Evolutionary conservation across 108 stramenopile genomes (phyloP), one percentile per base, ranked within the genome.

Genomic region (Skeletonema menzelii): DNA sequence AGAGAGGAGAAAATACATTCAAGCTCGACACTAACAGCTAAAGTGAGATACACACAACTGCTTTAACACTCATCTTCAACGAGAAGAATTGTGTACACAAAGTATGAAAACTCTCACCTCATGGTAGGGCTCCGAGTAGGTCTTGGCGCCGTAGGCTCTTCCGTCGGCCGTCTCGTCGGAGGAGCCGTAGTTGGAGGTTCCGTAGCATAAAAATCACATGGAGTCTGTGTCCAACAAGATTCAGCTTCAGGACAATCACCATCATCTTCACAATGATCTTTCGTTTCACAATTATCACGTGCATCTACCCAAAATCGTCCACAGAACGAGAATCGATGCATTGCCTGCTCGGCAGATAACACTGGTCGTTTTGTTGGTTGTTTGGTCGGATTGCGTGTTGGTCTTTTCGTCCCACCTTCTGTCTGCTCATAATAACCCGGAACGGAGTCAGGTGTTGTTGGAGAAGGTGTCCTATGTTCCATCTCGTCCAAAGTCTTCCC

Each of bases 281-380:
- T 80, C 8, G 79, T 80, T 22, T 80, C 79, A 22, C 79, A 80
- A 55, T 80, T 80, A 56, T 55, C 26, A 62, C 77, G 59, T 44
- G 67, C 70, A 57, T 78, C 70, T n/a, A 42, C 31, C 77, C 70
- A 71, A 38, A 53, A 69, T 27, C 27, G 30, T 0, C 79, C 79
- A 60, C 79, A 80, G 58, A 70, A 80, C 0, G 79, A 80, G 55
- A 69, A 55, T 44, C 79, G 32, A 68, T 80, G 79, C 79, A 80
- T 80, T 3, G 72, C 79, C 35, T 68, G 34, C 66, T 80, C 79
- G 4, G 79, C 79, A 7, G 62, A 67, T 7, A 80, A 53, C 4
- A 59, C 59, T 31, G 79, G 79, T 28, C 73, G 73, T 5, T 53
- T 62, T 38, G 79, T 80, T 2, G 79, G 79, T 38, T 66, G 46